phyloP scores from a whole-genome alignment of 306 rosid species.

The Quillaja saponaria region DNA sequence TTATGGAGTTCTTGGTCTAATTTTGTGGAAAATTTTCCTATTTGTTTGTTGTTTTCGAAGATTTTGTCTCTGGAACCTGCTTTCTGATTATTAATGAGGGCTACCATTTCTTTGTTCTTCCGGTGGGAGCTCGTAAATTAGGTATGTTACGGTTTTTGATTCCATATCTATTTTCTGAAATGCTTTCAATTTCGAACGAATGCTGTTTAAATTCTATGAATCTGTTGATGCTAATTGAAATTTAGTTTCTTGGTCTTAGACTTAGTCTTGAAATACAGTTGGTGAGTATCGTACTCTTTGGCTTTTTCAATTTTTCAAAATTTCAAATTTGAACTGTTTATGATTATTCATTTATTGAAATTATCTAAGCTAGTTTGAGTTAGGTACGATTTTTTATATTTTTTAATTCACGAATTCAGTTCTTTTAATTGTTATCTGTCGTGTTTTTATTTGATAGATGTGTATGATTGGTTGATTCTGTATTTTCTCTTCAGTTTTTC shows the following conservation, averaged over 20 bases:
- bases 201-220: constrained; percentile 5
- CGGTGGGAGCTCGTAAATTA: constrained; percentile 39
- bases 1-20: not conserved
- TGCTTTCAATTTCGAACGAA: not conserved
- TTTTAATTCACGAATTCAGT: not conserved
- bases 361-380: constrained; percentile 27
- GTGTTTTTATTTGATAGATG: constrained; percentile 34
- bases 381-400: constrained; percentile 12
- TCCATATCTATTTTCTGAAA: not conserved
- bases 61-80: constrained; percentile 22
- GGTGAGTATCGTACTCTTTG: constrained; percentile 30
- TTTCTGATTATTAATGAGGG: constrained; percentile 38
- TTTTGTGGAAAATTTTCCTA: constrained; percentile 8
- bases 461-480: constrained; percentile 42
- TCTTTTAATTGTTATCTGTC: not conserved
- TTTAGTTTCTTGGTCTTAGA: constrained; percentile 18
- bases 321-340: constrained; percentile 23
- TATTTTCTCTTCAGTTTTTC: constrained; percentile 46
- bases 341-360: constrained; percentile 28
- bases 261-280: no score
- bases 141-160: constrained; percentile 15
- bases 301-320: constrained; percentile 30
- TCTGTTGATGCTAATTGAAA: constrained; percentile 17
- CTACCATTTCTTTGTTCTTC: constrained; percentile 26
- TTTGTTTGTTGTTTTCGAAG: constrained; percentile 12